phyloP scores from a whole-genome alignment of 2,329 filamentous ascomycete genomes.

The Sclerotinia nivalis region DNA sequence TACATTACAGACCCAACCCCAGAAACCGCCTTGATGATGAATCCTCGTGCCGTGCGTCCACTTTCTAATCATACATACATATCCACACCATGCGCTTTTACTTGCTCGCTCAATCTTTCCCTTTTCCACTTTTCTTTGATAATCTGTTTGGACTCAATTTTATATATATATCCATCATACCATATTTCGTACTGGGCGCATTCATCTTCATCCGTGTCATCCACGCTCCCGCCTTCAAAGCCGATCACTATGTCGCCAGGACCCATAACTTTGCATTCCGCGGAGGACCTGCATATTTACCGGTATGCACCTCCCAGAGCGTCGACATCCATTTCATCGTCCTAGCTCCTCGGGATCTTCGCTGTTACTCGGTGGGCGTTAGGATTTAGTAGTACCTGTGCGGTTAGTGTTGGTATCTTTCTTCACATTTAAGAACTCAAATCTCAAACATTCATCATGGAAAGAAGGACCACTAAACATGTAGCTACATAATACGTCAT shows the following conservation, averaged over 20 bases:
- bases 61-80: neutral
- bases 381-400: neutral
- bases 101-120: constrained; percentile 5
- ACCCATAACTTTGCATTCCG: neutral
- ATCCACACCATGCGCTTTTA: neutral
- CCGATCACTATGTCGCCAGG: neutral
- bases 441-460: neutral
- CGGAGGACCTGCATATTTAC: neutral
- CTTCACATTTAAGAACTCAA: neutral
- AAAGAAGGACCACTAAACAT: too few relatives aligned
- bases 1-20: neutral
- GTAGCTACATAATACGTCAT: too few relatives aligned
- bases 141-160: neutral
- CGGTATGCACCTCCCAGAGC: neutral
- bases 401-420: neutral
- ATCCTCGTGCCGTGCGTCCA: neutral
- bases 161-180: neutral
- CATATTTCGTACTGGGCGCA: neutral
- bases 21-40: neutral
- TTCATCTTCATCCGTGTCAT: neutral
- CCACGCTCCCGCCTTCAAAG: neutral
- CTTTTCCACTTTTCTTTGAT: neutral
- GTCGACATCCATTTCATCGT: too few relatives aligned
- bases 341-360: neutral
- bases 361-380: neutral